Evolutionary conservation across 1,139 yeast genomes (phyloP), one percentile per base, ranked within the genome.

Genomic region (Kodamaea sp.): DNA sequence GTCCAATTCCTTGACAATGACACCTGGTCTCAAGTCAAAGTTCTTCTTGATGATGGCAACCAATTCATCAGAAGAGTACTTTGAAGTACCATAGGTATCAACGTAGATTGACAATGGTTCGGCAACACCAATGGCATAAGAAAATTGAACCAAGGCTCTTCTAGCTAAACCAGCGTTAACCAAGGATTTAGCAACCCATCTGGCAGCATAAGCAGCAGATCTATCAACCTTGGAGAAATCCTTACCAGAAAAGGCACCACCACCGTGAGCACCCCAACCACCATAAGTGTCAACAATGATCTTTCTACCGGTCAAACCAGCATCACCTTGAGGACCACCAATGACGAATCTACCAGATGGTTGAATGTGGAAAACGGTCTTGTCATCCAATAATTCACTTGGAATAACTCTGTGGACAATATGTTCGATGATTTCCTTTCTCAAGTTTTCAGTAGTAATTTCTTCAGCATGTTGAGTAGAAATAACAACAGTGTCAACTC

Each of bases 241-340:
- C 80, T 92, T 92, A 73, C 99, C 99, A 49, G 96, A 86, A 89
- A 94, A 92, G 53, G 98, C 98, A 81, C 99, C 99, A 79, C 99
- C 99, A 75, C 99, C 99, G 79, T 92, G 98, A 60, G 98, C 97
- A 73, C 98, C 97, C 94, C 98, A 94, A 60, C 99, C 98, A 78
- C 99, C 99, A 75, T 92, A 92, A 51, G 98, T 95, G 73, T 92
- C 99, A 65, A 92, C 99, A 63, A 92, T 92, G 69, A 92, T 92
- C 80, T 92, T 92, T 78, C 99, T 89, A 70, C 99, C 99, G 56
- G 99, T 92, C 62, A 92, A 78, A 78, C 99, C 99, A 53, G 99
- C 98, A 66, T 92, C 99, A 80, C 99, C 99, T 75, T 92, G 98
- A 55, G 98, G 98, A 69, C 99, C 99, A 75, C 99, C 99, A 67